phyloP scores from a whole-genome alignment of 192 early-diverging fungal genomes.

The Mortierella claussenii region DNA sequence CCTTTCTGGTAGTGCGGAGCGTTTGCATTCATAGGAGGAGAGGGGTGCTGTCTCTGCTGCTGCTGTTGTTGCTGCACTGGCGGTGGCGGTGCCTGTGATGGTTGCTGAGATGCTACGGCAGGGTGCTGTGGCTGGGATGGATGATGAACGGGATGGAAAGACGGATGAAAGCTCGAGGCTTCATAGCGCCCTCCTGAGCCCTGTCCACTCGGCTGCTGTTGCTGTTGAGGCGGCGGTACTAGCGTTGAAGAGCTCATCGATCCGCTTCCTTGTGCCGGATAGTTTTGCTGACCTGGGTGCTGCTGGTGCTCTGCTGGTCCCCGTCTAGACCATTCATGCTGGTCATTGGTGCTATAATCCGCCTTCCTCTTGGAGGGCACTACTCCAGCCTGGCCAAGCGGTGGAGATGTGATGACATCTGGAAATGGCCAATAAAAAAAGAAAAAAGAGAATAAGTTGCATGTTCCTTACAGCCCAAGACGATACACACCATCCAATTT shows the following conservation, averaged over 20 bases:
- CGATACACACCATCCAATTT: not conserved
- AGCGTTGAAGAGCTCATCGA: too few relatives aligned
- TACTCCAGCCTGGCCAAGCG: constrained; percentile 18
- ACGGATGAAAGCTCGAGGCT: constrained; percentile 19
- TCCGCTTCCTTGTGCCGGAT: too few relatives aligned
- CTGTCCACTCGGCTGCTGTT: not conserved
- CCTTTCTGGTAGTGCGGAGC: constrained; percentile 16
- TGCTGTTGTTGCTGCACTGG: constrained; percentile 12
- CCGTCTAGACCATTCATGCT: constrained; percentile 30
- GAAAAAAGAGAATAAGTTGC: not conserved
- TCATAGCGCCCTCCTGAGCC: constrained; percentile 13
- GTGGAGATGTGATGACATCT: constrained; percentile 34
- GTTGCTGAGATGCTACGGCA: constrained; percentile 9
- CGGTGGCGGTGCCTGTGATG: not conserved
- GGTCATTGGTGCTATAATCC: constrained; percentile 28
- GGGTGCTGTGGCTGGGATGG: constrained; percentile 6
- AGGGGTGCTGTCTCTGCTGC: constrained; percentile 14
- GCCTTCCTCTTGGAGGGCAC: constrained; percentile 47
- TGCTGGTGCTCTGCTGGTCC: constrained; percentile 14
- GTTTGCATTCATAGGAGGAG: constrained; percentile 8
- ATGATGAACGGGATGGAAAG: constrained; percentile 12
- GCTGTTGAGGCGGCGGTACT: not conserved
- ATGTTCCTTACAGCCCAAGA: not conserved
- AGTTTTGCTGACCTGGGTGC: constrained; percentile 3
- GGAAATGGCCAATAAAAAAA: not conserved